Evolutionary conservation across 2,329 filamentous ascomycete genomes (phyloP).

Genomic region (Dothideomycetes sp.): DNA sequence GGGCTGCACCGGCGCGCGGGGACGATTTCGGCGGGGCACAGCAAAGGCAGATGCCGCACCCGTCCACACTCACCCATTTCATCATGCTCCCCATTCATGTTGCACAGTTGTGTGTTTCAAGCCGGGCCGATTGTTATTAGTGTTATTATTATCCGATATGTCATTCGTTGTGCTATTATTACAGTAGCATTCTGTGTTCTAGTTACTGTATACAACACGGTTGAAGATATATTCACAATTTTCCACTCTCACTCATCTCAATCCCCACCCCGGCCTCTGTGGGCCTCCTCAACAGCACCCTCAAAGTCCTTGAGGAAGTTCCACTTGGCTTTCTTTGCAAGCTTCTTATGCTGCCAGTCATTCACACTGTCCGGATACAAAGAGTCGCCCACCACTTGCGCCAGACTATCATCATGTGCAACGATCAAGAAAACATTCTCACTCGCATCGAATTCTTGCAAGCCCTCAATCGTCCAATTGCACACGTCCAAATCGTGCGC

Average conservation of each 20-base stretch:
- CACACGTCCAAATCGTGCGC: constrained; percentile 23
- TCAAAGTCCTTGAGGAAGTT: constrained; percentile 41
- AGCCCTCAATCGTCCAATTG: constrained; percentile 30
- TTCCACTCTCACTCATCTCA: too few species aligned
- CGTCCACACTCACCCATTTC: neutral
- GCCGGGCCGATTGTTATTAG: neutral
- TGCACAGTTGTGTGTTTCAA: neutral
- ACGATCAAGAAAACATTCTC: constrained; percentile 35
- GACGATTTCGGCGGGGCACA: too few species aligned
- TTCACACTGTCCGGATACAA: constrained; percentile 41
- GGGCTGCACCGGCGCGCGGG: too few species aligned
- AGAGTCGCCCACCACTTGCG: constrained; percentile 27
- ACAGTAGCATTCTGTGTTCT: neutral
- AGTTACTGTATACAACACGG: too few species aligned
- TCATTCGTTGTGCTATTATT: neutral
- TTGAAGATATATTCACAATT: too few species aligned
- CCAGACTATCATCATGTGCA: constrained; percentile 36
- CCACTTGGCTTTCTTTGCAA: constrained; percentile 36
- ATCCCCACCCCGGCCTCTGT: too few species aligned
- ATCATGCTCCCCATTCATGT: neutral
- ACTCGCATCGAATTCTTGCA: constrained; percentile 35
- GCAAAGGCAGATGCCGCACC: too few species aligned
- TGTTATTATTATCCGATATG: neutral
- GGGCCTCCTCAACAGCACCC: constrained; percentile 26
- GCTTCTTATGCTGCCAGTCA: constrained; percentile 34